Percentiles rank a stretch among this genome's conserved stretches.
Conservation (phyloP, 208 protist genomes). For the Willaertia magna region DNA sequence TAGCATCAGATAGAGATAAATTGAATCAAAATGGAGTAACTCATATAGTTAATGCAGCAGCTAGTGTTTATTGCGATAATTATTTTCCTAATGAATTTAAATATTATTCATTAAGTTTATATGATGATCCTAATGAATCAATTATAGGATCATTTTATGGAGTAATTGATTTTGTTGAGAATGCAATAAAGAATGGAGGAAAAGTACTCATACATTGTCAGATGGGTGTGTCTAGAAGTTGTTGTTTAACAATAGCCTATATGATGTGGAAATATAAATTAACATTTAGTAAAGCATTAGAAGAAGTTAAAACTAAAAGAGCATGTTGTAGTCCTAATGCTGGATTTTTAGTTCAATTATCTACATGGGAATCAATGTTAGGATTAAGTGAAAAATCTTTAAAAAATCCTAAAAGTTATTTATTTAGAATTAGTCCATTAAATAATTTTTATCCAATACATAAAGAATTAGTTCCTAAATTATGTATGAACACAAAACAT, state of each 20-base stretch:
- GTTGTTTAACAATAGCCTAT: background rate
- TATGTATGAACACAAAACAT: background rate
- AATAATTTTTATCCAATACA: background rate
- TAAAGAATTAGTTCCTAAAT: background rate
- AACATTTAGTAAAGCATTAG: background rate
- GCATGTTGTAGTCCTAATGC: background rate
- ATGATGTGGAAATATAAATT: slow-evolving; percentile 8
- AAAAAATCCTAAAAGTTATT: background rate
- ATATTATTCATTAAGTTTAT: background rate
- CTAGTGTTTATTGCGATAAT: background rate
- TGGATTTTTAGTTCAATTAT: background rate
- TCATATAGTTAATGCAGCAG: background rate
- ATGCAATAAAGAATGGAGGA: slow-evolving; percentile 6
- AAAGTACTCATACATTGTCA: slow-evolving; percentile 11
- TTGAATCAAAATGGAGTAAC: background rate
- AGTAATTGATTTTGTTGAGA: slow-evolving; percentile 6
- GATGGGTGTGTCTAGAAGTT: background rate
- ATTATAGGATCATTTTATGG: background rate
- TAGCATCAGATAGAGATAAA: background rate
- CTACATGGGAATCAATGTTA: slow-evolving; percentile 2
- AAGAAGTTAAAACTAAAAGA: background rate
- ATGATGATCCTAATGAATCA: background rate
- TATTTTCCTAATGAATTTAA: background rate
- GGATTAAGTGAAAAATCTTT: background rate
- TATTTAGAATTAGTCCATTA: background rate